Conservation (phyloP, 2,329 filamentous ascomycete genomes). For the Ophiostoma piceae region DNA sequence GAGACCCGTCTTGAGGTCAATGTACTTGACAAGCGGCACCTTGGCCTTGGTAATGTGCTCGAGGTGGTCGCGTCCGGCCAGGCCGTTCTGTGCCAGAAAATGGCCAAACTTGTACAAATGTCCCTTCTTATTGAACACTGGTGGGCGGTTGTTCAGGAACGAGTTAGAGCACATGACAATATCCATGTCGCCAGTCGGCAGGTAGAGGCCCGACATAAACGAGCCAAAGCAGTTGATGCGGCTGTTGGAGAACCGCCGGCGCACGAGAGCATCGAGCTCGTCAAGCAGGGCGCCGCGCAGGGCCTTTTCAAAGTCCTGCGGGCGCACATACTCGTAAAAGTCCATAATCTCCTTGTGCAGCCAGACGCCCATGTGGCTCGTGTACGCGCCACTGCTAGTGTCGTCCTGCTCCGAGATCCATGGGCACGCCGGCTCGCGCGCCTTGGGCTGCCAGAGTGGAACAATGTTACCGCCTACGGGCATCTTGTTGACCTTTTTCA, state of each 20-base stretch:
- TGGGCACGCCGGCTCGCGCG: slow-evolving; percentile 48
- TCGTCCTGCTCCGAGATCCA: slow-evolving; percentile 57
- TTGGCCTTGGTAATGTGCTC: slow-evolving; percentile 69
- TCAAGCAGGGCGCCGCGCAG: slow-evolving; percentile 69
- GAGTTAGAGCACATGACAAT: slow-evolving; percentile 66
- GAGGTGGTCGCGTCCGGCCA: slow-evolving; percentile 56
- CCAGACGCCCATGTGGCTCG: slow-evolving; percentile 50
- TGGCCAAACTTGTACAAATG: slow-evolving; percentile 58
- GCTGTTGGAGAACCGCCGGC: slow-evolving; percentile 52
- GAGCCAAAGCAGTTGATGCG: slow-evolving; percentile 81
- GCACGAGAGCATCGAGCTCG: slow-evolving; percentile 59
- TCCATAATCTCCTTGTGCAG: slow-evolving; percentile 86
- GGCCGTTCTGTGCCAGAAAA: slow-evolving; percentile 50
- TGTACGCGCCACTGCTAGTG: slow-evolving; percentile 31
- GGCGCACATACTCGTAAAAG: slow-evolving; percentile 80
- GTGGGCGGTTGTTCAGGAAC: slow-evolving; percentile 50
- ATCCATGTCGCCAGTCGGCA: slow-evolving; percentile 83
- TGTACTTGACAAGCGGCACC: slow-evolving; percentile 88
- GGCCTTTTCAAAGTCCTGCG: slow-evolving; percentile 67
- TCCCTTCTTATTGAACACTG: slow-evolving; percentile 48
- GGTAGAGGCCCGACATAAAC: slow-evolving; percentile 73
- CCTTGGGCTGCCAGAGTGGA: slow-evolving; percentile 47
- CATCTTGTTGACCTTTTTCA: slow-evolving; percentile 49
- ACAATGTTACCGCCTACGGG: slow-evolving; percentile 47
- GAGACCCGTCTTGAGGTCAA: slow-evolving; percentile 70